phyloP scores from a whole-genome alignment of 2,329 filamentous ascomycete genomes.

The Septoria linicola region DNA sequence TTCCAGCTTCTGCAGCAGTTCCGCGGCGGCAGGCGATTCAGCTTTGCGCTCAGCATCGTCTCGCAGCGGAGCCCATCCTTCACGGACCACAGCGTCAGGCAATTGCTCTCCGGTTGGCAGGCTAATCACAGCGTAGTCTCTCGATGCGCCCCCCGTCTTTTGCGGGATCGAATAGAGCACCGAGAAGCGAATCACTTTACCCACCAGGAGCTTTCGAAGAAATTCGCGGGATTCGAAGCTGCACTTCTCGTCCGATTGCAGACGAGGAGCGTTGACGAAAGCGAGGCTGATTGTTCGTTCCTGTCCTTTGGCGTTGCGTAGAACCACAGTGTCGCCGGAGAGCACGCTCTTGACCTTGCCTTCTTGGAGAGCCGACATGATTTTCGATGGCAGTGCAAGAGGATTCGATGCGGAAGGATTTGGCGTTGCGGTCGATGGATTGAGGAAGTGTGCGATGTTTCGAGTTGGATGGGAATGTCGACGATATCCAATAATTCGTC shows the following conservation, averaged over 20 bases:
- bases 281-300: constrained; percentile 88
- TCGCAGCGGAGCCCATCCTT: constrained; percentile 88
- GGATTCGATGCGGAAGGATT: too few species aligned
- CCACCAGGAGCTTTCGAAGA: constrained; percentile 77
- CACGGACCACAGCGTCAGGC: constrained; percentile 79
- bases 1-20: constrained; percentile 74
- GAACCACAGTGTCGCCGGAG: constrained; percentile 87
- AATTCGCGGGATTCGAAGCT: constrained; percentile 95
- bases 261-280: constrained; percentile 82
- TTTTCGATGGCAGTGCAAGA: neutral
- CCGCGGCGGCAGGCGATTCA: constrained; percentile 70
- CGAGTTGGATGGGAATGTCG: neutral
- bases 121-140: constrained; percentile 82
- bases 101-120: constrained; percentile 73
- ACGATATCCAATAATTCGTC: constrained; percentile 2
- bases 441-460: neutral
- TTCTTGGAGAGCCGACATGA: constrained; percentile 50
- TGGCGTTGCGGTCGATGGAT: too few species aligned
- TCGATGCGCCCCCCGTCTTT: constrained; percentile 55
- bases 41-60: constrained; percentile 93
- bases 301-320: constrained; percentile 76
- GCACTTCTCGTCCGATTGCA: constrained; percentile 58
- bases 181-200: constrained; percentile 81
- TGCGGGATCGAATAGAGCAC: constrained; percentile 85
- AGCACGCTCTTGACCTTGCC: constrained; percentile 88